phyloP scores from a whole-genome alignment of 2,329 filamentous ascomycete species.

The Colletotrichum sp. region DNA sequence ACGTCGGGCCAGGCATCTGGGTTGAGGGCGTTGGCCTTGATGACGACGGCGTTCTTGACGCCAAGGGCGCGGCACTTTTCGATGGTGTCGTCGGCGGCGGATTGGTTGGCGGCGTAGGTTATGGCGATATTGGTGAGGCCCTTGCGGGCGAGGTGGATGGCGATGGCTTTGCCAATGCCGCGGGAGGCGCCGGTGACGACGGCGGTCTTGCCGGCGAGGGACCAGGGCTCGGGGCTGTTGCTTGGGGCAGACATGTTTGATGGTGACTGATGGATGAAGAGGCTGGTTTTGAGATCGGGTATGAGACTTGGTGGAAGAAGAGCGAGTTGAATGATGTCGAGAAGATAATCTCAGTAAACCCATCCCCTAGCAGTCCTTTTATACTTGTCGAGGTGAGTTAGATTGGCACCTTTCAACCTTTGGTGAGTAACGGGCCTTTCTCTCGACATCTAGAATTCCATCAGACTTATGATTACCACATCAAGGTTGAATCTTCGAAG shows the following conservation, averaged over 20 bases:
- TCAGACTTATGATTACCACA: background rate
- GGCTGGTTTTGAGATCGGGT: fast-evolving
- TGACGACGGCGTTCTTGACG: background rate
- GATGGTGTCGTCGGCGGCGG: background rate
- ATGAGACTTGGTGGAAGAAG: background rate
- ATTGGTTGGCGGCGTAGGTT: background rate
- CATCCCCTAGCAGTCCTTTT: background rate
- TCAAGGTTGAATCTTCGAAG: background rate
- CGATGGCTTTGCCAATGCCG: background rate
- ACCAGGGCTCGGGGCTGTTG: background rate
- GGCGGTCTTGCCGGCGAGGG: background rate
- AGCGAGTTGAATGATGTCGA: background rate
- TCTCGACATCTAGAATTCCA: background rate
- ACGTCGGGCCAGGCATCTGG: background rate
- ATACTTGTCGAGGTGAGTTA: background rate
- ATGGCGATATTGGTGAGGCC: background rate
- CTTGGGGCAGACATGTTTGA: background rate
- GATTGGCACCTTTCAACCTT: fast-evolving
- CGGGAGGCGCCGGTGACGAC: background rate
- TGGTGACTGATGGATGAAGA: background rate
- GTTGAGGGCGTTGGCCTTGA: background rate
- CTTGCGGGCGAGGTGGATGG: background rate
- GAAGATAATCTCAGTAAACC: background rate
- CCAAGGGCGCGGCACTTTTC: background rate
- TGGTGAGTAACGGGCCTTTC: background rate